Evolutionary conservation across 2,329 filamentous ascomycete species (phyloP).

Genomic region (Trichoderma afroharzianum): DNA sequence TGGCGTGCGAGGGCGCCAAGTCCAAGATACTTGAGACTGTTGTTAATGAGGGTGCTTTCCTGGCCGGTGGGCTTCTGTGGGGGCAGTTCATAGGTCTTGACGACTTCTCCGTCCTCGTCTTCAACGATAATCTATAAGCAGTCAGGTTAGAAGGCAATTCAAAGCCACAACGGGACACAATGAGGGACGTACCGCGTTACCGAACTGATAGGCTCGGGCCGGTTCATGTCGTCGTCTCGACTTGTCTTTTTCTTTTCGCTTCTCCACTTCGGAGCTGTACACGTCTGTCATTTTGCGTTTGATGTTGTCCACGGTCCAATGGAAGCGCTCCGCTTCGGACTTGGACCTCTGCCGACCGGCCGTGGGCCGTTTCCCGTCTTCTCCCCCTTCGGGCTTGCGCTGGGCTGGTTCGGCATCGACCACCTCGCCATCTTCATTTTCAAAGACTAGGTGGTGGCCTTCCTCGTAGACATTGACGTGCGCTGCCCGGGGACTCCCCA

Average conservation of each 20-base stretch:
- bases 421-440: slow-evolving; percentile 85
- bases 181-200: slow-evolving; percentile 60
- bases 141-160: not conserved
- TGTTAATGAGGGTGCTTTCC: slow-evolving; percentile 38
- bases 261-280: slow-evolving; percentile 58
- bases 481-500: slow-evolving; percentile 19
- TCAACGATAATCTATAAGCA: slow-evolving; percentile 70
- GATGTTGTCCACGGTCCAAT: slow-evolving; percentile 38
- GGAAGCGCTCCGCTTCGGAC: slow-evolving; percentile 7
- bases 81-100: slow-evolving; percentile 78
- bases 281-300: slow-evolving; percentile 50
- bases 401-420: slow-evolving; percentile 53
- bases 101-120: slow-evolving; percentile 79
- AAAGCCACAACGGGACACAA: not conserved
- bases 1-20: slow-evolving; percentile 45
- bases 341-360: slow-evolving; percentile 20
- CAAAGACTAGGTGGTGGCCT: slow-evolving; percentile 73
- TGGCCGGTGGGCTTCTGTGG: slow-evolving; percentile 44
- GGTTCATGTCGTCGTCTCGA: slow-evolving; percentile 62
- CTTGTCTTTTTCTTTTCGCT: slow-evolving; percentile 61
- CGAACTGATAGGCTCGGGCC: slow-evolving; percentile 81
- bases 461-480: slow-evolving; percentile 73
- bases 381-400: slow-evolving; percentile 13
- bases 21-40: slow-evolving; percentile 53
- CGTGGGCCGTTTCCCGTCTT: slow-evolving; percentile 9